Base-by-base conservation (phyloP, 1,284 basidiomycete genomes). In the Schizophyllum commune region DNA sequence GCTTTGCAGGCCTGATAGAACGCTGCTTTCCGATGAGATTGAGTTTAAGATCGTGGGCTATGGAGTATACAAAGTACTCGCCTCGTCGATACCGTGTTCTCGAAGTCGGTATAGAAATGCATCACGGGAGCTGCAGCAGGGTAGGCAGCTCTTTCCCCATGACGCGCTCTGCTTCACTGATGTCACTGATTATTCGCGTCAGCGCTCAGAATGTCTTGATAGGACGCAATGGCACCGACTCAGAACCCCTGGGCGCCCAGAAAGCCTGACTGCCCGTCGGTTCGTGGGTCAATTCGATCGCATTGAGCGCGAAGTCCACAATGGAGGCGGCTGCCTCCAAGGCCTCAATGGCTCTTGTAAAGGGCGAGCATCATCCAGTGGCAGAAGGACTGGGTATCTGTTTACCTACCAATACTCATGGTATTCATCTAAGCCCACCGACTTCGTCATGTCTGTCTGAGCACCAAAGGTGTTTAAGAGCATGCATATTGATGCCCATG, bases 361-460 rank as follows among this genome's bases (percentile, higher is more conserved):
- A 2, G 13, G 8, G 17, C 34, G 17, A 22, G 33, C 22, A 27
- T 22, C 2, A 17, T 6, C 54, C 15, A 56, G 20, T 20, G 53
- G 19, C 6, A 22, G 3, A 22, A 15, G 11, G 17, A 55, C 33
- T 22, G 54, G 51, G 47, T n/a, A 32, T 32, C 58, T 5, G 21
- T 71, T 58, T 61, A 75, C 77, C 69, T n/a, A 70, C 78, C 77
- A 58, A 76, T 71, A 64, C 22, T 81, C 76, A 64, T 75, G 80
- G 63, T 71, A 77, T 59, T 77, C 62, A 62, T 80, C 77, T 65
- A 75, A 78, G 0, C 79, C 79, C 6, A 78, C 77, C 21, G 66
- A 66, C 61, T 74, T 77, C 15, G 79, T 81, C 79, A 81, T 80
- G 7, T 80, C 79, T 5, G 74, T 75, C 21, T 68, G 68, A n/a